Conservation (phyloP, 1,284 basidiomycete genomes). For the Trametes pubescens region DNA sequence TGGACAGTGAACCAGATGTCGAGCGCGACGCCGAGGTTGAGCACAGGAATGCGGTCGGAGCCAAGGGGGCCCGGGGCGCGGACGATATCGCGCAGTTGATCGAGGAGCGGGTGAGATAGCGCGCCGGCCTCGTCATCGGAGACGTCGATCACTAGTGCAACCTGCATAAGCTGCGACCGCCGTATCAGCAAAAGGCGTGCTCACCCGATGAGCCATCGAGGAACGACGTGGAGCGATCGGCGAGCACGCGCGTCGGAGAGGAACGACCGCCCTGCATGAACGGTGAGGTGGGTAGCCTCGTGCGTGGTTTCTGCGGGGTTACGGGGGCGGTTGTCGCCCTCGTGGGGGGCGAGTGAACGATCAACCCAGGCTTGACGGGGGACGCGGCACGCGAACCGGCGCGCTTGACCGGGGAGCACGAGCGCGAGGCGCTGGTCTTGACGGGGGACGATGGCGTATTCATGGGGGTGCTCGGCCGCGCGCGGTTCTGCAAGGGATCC, state of each 20-base stretch:
- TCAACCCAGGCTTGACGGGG: too few species aligned
- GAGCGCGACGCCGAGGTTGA: neutral
- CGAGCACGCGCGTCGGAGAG: too few species aligned
- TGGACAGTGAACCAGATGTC: neutral
- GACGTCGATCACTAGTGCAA: neutral
- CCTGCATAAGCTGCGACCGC: too few species aligned
- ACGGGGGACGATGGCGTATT: neutral
- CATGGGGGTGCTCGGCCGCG: neutral
- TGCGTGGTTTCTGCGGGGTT: too few species aligned
- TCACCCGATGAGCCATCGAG: neutral
- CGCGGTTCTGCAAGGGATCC: too few species aligned
- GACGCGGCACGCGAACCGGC: too few species aligned
- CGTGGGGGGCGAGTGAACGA: too few species aligned
- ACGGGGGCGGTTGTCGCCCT: too few species aligned
- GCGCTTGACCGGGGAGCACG: neutral
- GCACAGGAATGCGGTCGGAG: neutral
- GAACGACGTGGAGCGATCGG: too few species aligned
- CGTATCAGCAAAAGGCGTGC: neutral
- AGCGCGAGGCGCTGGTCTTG: neutral
- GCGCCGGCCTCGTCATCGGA: neutral
- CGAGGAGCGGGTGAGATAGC: neutral
- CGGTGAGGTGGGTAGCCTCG: too few species aligned
- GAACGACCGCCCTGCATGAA: too few species aligned
- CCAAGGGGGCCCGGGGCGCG: neutral
- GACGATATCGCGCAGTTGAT: conserved; percentile 2